These are phyloP conservation scores for Pilobolus umbonatus DNA, from an alignment of 192 early-diverging fungal species.

Conservation along the genomic window DNA sequence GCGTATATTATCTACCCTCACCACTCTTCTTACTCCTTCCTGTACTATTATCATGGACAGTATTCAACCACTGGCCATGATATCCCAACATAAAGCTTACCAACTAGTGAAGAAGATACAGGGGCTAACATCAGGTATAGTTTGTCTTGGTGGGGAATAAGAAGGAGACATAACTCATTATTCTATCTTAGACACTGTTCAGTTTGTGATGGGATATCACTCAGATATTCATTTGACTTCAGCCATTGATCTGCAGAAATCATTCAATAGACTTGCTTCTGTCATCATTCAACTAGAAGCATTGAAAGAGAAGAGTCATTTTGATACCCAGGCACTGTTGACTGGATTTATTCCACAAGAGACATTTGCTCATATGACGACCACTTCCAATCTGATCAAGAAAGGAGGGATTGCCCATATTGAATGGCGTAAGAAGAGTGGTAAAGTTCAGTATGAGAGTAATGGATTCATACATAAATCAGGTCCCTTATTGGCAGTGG, in stretches of 20 bases:
- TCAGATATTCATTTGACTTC: conserved; percentile 18
- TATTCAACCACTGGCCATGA: conserved; percentile 18
- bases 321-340: conserved; percentile 12
- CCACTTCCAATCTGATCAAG: conserved; percentile 17
- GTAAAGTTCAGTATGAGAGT: conserved; percentile 40
- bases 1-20: not conserved
- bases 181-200: conserved; percentile 20
- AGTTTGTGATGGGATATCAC: conserved; percentile 34
- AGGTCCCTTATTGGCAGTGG: not conserved
- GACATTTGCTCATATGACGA: conserved; percentile 28
- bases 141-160: too few relatives aligned
- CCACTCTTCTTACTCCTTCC: not conserved
- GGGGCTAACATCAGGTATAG: conserved; percentile 25
- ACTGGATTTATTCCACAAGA: conserved; percentile 32
- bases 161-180: not conserved
- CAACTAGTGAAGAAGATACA: conserved; percentile 22
- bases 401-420: conserved; percentile 30
- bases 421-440: conserved; percentile 43
- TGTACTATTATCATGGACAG: conserved; percentile 29
- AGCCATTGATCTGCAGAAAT: not conserved
- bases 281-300: conserved; percentile 16
- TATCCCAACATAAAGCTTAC: conserved; percentile 19
- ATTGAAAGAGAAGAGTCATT: conserved; percentile 6
- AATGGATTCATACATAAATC: conserved; percentile 9
- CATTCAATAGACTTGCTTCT: conserved; percentile 21